Evolutionary conservation across 306 rosid genomes (phyloP), one percentile per base, ranked within the genome.

Genomic region (Quercus variabilis): DNA sequence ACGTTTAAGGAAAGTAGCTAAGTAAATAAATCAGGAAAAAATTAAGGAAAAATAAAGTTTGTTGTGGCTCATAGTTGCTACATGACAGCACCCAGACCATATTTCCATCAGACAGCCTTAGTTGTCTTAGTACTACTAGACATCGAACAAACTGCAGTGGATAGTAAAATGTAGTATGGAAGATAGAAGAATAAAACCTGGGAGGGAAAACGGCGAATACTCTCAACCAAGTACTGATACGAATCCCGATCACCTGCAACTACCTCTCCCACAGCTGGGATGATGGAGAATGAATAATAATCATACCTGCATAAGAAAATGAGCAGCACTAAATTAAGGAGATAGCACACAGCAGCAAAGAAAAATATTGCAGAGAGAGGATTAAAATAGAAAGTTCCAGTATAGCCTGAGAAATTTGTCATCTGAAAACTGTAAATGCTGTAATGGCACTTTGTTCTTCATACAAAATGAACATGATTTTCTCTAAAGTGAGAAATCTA

Each of bases 181-280:
- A 38, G 41, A 35, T 67, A 55, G 72, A 72, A 80, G 63, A 23
- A 8, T 41, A 41, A 8, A 41, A 95, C 99, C 98, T 95, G 99
- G 5, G 94, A 18, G 52, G 99, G 99, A 69, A 95, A 95, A 64
- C 93, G 94, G 60, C 92, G 91, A 74, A 93, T 90, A 81, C 99
- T 95, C 83, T 95, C 99, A 60, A 95, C 99, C 74, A 95, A 85
- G 91, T 95, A 95, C 81, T 93, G 97, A 87, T 95, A 95, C 43
- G 99, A 95, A 76, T 86, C 86, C 58, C 96, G 92, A 79, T 93
- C 98, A 3, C 94, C 93, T 13, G 91, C 90, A 88, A 93, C 90
- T 74, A 91, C 64, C 90, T 93, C 92, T 71, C 98, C 98, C 55
- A 95, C 33, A 69, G 89, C 77, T 33, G 96, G 99, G 83, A 91